Base-by-base conservation (phyloP, 2,329 filamentous ascomycete genomes). In the Stemphylium beticola region DNA sequence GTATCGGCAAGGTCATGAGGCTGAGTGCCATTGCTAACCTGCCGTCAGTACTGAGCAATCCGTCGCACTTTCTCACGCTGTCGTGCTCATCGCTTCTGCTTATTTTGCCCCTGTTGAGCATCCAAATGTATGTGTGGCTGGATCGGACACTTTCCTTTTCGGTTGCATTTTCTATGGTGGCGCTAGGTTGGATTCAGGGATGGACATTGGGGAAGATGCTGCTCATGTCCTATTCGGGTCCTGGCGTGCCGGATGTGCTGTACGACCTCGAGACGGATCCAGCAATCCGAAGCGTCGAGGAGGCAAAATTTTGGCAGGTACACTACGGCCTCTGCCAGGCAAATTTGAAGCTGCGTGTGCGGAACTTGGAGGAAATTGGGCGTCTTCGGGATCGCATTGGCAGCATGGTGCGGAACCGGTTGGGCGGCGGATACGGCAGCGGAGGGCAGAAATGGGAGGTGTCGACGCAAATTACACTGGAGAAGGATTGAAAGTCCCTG, bases 251-350 rank as follows among this genome's bases (percentile, higher is more conserved):
- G 3, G 87, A 88, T 18, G 88, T 96, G n/a, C 82, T 97, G 66
- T 85, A 85, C 51, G 92, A 96, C 73, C 93, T 99, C 46, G 88
- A 92, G 73, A 83, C 87, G 1, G 92, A 97, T 66, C 86, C 90
- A 1, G 83, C 84, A 50, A 87, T 98, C 22, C 84, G 84, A 39
- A 83, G 84, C 1, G 87, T 99, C 41, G 91, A 97, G 53, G 93
- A 97, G 69, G 93, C 93, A 1, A 88, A 92, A 71, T 96, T 99
- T 76, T 99, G 95, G 95, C 95, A 99, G 79, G 95, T 97, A 12
- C 95, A 99, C 76, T 97, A 98, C 73, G 93, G 93, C 1, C 81
- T 98, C 36, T 96, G 92, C 71, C 96, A 98, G 89, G 95, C 95
- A 8, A 97, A 96, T 72, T 75, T 99, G 62, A 96, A 92, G 74